phyloP scores from a whole-genome alignment of 768 basidiomycete species.

The Naganishia vishniacii region DNA sequence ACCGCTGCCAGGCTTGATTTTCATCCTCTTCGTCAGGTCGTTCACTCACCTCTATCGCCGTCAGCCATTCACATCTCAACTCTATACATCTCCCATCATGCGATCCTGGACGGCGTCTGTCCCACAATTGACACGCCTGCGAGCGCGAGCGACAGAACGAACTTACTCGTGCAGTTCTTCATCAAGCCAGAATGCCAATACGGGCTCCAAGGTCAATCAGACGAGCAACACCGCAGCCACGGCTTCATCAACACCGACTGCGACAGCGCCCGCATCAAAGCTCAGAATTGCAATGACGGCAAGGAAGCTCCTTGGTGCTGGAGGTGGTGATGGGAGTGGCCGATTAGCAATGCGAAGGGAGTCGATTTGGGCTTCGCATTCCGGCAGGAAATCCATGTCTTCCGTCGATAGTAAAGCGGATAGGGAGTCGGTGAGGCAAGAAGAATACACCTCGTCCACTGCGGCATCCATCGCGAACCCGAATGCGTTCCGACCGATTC shows the following conservation, averaged over 20 bases:
- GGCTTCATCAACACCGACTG: no score
- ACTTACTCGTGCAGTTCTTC: slow-evolving; percentile 15
- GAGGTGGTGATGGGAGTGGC: slow-evolving; percentile 3
- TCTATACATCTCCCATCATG: no score
- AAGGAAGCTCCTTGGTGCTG: slow-evolving; percentile 11
- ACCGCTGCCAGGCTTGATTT: no score
- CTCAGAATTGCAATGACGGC: slow-evolving; percentile 4
- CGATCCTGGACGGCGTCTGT: slow-evolving; percentile 5
- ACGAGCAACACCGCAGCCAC: not conserved
- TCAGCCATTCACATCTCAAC: no score
- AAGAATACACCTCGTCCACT: not conserved
- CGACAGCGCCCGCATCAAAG: not conserved
- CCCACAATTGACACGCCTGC: slow-evolving; percentile 2
- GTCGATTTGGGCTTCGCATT: slow-evolving; percentile 7
- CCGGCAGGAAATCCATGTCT: not conserved
- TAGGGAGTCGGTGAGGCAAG: not conserved
- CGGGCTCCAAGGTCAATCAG: slow-evolving; percentile 11
- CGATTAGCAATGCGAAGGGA: slow-evolving; percentile 10
- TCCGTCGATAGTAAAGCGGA: not conserved
- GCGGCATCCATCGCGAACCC: slow-evolving; percentile 11
- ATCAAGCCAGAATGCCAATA: slow-evolving; percentile 14
- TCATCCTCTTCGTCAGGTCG: no score
- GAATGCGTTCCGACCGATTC: slow-evolving; percentile 19
- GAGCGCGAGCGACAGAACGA: slow-evolving; percentile 9
- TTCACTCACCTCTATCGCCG: no score